Percentiles rank a stretch among this genome's conserved stretches.
These are phyloP conservation scores for Syncephalastrum racemosum DNA, from an alignment of 371 early-diverging fungal genomes.

Conservation along the genomic window DNA sequence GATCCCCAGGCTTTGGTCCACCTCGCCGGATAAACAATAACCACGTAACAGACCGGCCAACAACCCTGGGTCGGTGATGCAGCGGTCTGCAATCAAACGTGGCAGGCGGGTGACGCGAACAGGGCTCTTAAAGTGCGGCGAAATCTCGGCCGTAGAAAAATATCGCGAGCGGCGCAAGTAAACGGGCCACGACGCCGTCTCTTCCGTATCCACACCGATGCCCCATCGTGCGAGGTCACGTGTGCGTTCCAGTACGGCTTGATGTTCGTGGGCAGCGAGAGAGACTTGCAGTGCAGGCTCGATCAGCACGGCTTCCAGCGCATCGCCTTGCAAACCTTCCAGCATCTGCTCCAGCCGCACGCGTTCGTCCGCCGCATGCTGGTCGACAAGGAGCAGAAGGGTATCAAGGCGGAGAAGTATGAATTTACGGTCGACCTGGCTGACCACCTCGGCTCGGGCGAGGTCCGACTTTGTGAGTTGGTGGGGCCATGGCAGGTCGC, in stretches of 20 bases:
- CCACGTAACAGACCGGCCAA: constrained; percentile 52
- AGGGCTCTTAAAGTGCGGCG: constrained; percentile 19
- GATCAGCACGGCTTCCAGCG: constrained; percentile 39
- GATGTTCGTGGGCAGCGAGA: constrained; percentile 43
- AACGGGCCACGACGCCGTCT: constrained; percentile 2
- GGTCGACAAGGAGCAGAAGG: constrained; percentile 67
- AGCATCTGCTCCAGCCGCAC: constrained; percentile 65
- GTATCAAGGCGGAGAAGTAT: constrained; percentile 46
- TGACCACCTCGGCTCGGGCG: constrained; percentile 41
- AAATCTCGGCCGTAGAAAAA: constrained; percentile 21
- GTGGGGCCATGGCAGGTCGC: constrained; percentile 4
- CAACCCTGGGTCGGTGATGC: constrained; percentile 52
- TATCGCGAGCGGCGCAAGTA: constrained; percentile 25
- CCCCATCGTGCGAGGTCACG: constrained; percentile 60
- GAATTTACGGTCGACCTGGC: constrained; percentile 71
- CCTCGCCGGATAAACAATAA: constrained; percentile 15
- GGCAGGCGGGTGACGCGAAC: constrained; percentile 39
- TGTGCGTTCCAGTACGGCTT: constrained; percentile 23
- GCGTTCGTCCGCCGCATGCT: constrained; percentile 88
- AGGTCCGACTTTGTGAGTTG: constrained; percentile 39
- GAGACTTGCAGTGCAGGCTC: constrained; percentile 50
- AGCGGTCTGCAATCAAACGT: constrained; percentile 60
- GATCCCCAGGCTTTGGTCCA: neutral
- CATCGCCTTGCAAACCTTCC: constrained; percentile 11
- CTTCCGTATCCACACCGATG: constrained; percentile 29